Evolutionary conservation across 768 basidiomycete genomes (phyloP).

Genomic region (Lyophyllum semitale): DNA sequence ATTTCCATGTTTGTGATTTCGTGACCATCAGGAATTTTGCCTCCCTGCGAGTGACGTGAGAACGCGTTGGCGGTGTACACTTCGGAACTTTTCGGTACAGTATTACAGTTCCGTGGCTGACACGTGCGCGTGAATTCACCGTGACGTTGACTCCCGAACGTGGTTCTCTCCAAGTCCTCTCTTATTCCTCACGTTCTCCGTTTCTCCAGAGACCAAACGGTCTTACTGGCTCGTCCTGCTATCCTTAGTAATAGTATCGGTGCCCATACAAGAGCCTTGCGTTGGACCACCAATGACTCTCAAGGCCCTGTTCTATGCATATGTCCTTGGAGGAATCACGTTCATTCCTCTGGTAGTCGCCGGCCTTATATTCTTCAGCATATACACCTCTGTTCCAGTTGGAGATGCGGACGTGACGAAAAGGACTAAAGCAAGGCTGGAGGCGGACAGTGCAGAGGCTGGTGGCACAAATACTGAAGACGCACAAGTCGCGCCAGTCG

Average conservation of each 20-base stretch:
- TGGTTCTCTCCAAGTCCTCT: not conserved
- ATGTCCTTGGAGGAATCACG: slow-evolving; percentile 88
- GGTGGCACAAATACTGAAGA: slow-evolving; percentile 31
- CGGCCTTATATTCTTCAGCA: slow-evolving; percentile 55
- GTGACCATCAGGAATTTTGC: too few relatives aligned
- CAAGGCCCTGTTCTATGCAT: slow-evolving; percentile 76
- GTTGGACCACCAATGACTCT: slow-evolving; percentile 51
- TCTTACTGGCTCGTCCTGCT: not conserved
- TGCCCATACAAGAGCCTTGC: not conserved
- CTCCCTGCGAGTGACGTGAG: too few relatives aligned
- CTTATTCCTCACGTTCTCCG: not conserved
- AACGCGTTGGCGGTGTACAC: too few relatives aligned
- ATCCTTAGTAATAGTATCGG: slow-evolving; percentile 11
- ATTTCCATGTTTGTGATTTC: too few relatives aligned
- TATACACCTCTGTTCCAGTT: slow-evolving; percentile 88
- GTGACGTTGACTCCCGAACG: not conserved
- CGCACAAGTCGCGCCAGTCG: slow-evolving; percentile 22
- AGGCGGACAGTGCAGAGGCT: slow-evolving; percentile 24
- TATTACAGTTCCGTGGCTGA: too few relatives aligned
- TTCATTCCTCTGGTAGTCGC: slow-evolving; percentile 80
- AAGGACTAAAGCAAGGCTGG: slow-evolving; percentile 33
- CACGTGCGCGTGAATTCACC: not conserved
- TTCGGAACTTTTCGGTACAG: too few relatives aligned
- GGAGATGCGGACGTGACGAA: slow-evolving; percentile 52
- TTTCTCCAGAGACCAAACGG: not conserved